Percentiles rank a stretch among this genome's conserved stretches.
phyloP scores from a whole-genome alignment of 1,284 basidiomycete species.

The Trichosporon sp. region DNA sequence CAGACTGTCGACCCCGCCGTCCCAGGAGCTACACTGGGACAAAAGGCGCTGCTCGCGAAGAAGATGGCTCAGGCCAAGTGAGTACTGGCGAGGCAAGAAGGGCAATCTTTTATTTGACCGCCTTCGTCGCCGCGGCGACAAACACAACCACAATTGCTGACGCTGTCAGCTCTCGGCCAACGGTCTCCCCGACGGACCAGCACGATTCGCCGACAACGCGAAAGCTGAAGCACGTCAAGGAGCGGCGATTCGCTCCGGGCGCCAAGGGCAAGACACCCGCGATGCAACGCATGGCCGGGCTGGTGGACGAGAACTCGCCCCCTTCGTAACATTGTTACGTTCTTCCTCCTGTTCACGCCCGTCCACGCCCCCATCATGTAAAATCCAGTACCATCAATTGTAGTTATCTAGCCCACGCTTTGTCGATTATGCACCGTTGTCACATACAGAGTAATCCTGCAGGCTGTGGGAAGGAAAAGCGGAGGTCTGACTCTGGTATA shows the following conservation, averaged over 20 bases:
- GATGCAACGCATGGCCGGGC: not conserved
- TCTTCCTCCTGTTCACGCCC: not conserved
- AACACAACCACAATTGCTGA: not conserved
- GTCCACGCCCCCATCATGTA: not conserved
- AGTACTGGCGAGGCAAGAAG: constrained; percentile 35
- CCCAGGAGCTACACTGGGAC: constrained; percentile 55
- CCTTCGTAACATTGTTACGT: not conserved
- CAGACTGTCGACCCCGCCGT: constrained; percentile 35
- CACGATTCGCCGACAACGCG: constrained; percentile 85
- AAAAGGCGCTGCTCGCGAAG: constrained; percentile 80
- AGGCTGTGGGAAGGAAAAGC: too few relatives aligned
- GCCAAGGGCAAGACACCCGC: not conserved
- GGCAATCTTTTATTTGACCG: not conserved
- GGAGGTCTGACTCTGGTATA: too few relatives aligned
- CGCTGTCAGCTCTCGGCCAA: constrained; percentile 61
- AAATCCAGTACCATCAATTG: not conserved
- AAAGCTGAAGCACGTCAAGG: constrained; percentile 79
- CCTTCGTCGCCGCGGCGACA: not conserved
- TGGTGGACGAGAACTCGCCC: not conserved
- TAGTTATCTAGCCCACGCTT: not conserved
- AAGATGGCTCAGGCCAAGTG: constrained; percentile 76
- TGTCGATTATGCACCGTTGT: not conserved
- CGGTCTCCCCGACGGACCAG: constrained; percentile 84
- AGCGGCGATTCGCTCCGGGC: constrained; percentile 67
- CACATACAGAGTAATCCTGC: too few relatives aligned